Conservation (phyloP, 371 early-diverging fungal species). For the Mucor piriformis region DNA sequence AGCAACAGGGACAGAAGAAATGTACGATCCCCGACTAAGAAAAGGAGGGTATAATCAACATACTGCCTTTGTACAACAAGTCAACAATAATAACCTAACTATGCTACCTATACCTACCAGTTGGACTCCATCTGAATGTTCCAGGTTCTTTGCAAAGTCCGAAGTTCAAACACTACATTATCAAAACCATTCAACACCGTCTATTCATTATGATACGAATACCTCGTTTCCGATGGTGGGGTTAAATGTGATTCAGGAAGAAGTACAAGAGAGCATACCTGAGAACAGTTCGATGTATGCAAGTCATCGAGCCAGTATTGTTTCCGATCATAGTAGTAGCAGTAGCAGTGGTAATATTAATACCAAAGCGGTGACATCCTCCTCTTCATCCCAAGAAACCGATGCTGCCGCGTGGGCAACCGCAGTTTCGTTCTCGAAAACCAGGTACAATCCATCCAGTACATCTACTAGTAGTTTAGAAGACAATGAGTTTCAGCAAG, state of each 20-base stretch:
- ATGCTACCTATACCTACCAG: slow-evolving; percentile 19
- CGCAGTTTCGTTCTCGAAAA: background rate
- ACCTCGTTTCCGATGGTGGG: background rate
- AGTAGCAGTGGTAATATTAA: background rate
- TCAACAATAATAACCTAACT: background rate
- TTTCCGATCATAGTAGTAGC: slow-evolving; percentile 6
- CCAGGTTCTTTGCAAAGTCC: slow-evolving; percentile 8
- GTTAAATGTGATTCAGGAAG: slow-evolving; percentile 16
- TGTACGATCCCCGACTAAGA: too few relatives aligned
- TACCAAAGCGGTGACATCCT: background rate
- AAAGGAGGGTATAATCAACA: too few relatives aligned
- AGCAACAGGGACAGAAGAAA: background rate
- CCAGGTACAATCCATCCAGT: background rate
- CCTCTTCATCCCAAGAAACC: background rate
- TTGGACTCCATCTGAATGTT: background rate
- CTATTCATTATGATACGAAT: slow-evolving; percentile 5
- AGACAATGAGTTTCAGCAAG: background rate
- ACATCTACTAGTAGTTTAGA: background rate
- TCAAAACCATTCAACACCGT: slow-evolving; percentile 15
- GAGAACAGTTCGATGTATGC: background rate
- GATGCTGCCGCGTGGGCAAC: slow-evolving; percentile 9
- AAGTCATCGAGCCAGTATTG: slow-evolving; percentile 7
- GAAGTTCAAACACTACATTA: slow-evolving; percentile 30
- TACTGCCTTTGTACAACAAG: background rate
- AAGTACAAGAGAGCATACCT: background rate